Evolutionary conservation across 2,329 filamentous ascomycete species (phyloP), one percentile per base, ranked within the genome.

Genomic region (Metarhizium brunneum): DNA sequence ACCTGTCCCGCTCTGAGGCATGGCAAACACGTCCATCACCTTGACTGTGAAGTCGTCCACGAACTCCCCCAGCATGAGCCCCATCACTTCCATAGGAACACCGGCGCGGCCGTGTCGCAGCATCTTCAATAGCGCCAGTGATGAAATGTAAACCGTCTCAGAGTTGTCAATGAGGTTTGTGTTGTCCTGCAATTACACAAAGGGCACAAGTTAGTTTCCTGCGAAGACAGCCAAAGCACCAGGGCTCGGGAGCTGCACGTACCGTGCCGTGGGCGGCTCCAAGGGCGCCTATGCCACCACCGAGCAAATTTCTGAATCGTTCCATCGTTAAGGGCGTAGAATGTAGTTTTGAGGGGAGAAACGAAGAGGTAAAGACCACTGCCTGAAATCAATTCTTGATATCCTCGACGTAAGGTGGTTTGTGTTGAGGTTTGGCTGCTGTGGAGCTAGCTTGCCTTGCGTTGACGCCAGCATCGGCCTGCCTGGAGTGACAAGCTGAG

Each of bases 31-130:
- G 73, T 99, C 94, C 63, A 97, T 92, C 14, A 99, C 94, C 63
- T 92, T 87, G 60, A 99, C 94, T 57, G 94, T 99, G 75, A 96
- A 99, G 76, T 97, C 94, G 69, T 99, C 94, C 58, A 99, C 92
- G 65, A 99, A 97, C 72, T 97, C 94, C 71, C 94, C 94, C 66
- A 97, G 76, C 94, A 99, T 99, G 70, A 99, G 79, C 60, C 94
- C 94, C 94, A 99, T 99, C 71, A 99, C 94, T 80, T 99, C 94
- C 94, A 99, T 99, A 20, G 94, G 94, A 62, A 99, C 94, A 77
- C 94, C 94, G 45, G 94, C 94, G 63, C 94, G 88, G 61, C 94
- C 94, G 74, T 99, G 94, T 71, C 94, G 87, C 73, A 99, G 81
- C 94, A 99, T 99, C 82, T 99, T 99, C 65, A 99, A 81, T 54